These are phyloP conservation scores for Cyberlindnera galapagoensis DNA, from an alignment of 805 yeast species.

Conservation along the genomic window DNA sequence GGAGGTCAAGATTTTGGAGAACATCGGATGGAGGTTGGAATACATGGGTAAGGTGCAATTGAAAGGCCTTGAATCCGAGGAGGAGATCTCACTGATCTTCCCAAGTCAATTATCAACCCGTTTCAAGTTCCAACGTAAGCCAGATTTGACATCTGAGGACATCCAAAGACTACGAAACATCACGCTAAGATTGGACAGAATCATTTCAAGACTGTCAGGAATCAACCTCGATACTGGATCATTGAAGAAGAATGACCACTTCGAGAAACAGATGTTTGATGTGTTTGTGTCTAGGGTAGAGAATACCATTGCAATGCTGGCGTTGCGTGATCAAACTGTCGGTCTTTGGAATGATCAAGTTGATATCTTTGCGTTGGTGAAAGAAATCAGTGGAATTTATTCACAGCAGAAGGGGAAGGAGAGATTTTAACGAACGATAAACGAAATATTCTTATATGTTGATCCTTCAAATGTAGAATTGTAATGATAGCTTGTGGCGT, in stretches of 20 bases:
- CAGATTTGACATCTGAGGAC: constrained; percentile 32
- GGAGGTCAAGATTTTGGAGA: constrained; percentile 59
- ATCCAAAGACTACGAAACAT: constrained; percentile 47
- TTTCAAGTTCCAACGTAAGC: constrained; percentile 35
- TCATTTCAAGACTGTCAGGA: constrained; percentile 46
- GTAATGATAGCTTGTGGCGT: too few relatives aligned
- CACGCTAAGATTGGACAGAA: constrained; percentile 50
- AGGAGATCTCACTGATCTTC: constrained; percentile 70
- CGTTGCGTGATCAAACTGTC: constrained; percentile 34
- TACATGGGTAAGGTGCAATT: constrained; percentile 81
- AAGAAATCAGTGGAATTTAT: constrained; percentile 10
- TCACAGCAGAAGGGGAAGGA: constrained; percentile 1
- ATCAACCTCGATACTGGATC: constrained; percentile 24
- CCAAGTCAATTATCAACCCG: constrained; percentile 62
- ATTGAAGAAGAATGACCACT: constrained; percentile 31
- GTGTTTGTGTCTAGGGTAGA: constrained; percentile 67
- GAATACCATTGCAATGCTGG: constrained; percentile 41
- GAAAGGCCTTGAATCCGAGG: constrained; percentile 93
- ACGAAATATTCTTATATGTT: too few relatives aligned
- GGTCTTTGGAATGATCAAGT: constrained; percentile 16
- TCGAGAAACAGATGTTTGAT: constrained; percentile 47
- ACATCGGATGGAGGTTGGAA: constrained; percentile 60
- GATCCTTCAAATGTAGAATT: too few relatives aligned
- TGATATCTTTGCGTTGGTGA: constrained; percentile 18
- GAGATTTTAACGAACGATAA: too few relatives aligned